Evolutionary conservation across 768 basidiomycete genomes (phyloP).

Genomic region (Lyophyllum shimeji): DNA sequence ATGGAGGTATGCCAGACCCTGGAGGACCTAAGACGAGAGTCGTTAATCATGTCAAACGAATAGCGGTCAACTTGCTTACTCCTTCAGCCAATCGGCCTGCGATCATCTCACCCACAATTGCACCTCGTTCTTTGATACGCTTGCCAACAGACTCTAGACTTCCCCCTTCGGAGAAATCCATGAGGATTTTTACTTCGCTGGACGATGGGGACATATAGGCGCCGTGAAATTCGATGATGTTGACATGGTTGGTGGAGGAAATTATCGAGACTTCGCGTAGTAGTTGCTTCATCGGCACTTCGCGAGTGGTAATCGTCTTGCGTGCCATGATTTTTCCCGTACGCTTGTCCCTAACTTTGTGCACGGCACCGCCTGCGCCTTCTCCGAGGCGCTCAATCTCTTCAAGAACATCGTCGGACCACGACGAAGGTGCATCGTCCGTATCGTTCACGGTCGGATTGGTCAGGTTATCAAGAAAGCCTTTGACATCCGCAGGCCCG

Average conservation of each 20-base stretch:
- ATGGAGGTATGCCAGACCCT: constrained; percentile 94
- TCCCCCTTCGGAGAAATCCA: constrained; percentile 88
- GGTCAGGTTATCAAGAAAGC: constrained; percentile 37
- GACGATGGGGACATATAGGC: constrained; percentile 86
- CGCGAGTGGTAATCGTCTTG: constrained; percentile 90
- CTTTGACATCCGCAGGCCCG: constrained; percentile 37
- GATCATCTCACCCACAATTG: constrained; percentile 82
- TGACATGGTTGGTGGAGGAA: constrained; percentile 76
- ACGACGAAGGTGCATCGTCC: constrained; percentile 39
- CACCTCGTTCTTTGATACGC: constrained; percentile 76
- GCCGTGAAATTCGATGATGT: constrained; percentile 91
- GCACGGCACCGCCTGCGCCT: constrained; percentile 94
- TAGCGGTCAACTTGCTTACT: constrained; percentile 42
- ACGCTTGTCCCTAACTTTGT: constrained; percentile 86
- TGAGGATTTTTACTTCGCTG: constrained; percentile 92
- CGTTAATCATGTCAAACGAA: neutral
- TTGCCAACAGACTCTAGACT: constrained; percentile 89
- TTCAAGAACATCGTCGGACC: constrained; percentile 73
- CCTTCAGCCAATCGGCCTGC: constrained; percentile 93
- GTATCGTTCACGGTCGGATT: constrained; percentile 35
- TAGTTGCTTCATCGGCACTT: constrained; percentile 90
- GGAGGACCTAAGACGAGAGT: constrained; percentile 56
- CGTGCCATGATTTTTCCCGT: constrained; percentile 84
- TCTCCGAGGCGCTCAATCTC: constrained; percentile 83
- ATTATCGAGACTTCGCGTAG: constrained; percentile 91